Evolutionary conservation across 1,139 yeast species (phyloP), one percentile per base, ranked within the genome.

Genomic region (Yamadazyma diddensiae): DNA sequence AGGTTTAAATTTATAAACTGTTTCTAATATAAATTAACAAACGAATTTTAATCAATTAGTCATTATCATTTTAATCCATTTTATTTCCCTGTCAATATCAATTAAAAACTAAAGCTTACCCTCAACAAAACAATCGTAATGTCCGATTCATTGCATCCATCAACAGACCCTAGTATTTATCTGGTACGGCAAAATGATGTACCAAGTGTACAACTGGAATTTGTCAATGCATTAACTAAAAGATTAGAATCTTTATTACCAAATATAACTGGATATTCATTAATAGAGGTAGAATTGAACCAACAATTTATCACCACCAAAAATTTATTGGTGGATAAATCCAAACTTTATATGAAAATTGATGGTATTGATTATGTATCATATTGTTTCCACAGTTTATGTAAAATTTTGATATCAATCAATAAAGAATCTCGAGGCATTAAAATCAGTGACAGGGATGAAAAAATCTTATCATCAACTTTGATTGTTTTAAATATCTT

Each of bases 221-320:
- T 45, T 35, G 47, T 51, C 29, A 45, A 41, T 21, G 44, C 57
- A 2, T 34, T 59, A 24, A 39, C 50, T 12, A 53, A 52, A 39
- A 45, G 70, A 34, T 45, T 65, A 20, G 62, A 57, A 26, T 53
- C 63, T 16, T 50, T 67, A 23, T 50, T 68, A 21, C 73, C 74
- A 10, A 55, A 52, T 39, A 47, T 64, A 22, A 64, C 73, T 1
- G 72, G 73, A 6, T 57, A 60, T 39, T 47, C 65, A 4, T 42
- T 63, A n/a, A 57, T 59, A n/a, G 73, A 68, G 39, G 68, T 68
- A 6, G 73, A 68, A 46, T 48, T 66, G 28, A 65, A 66, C 37
- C 66, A 69, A 6, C 73, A 66, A 42, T 68, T 56, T 38, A 37
- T 57, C 11, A 44, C 52, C 16, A 59, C 72, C 13, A 59, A 55